A percentile compares a stretch with the other conserved stretches of the same genome.
phyloP scores from a whole-genome alignment of 441 rosid genomes.

The Eutrema salsugineum region DNA sequence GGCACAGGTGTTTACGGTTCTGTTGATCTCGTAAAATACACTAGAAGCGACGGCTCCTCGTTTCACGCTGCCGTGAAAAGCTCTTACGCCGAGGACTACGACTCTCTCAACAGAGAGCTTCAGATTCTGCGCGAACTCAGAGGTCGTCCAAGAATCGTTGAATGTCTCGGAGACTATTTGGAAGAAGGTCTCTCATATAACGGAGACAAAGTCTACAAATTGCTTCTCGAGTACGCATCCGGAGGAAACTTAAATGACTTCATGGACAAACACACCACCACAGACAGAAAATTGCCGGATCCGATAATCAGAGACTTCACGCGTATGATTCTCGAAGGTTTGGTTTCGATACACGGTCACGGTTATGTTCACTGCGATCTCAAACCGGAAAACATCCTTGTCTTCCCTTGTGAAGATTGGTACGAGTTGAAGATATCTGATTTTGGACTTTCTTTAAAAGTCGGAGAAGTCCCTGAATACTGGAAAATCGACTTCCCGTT shows the following conservation, averaged over 20 bases:
- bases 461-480: background rate
- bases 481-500: background rate
- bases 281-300: background rate
- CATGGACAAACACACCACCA: background rate
- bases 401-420: background rate
- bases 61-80: background rate
- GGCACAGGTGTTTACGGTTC: background rate
- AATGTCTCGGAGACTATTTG: background rate
- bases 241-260: background rate
- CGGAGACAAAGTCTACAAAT: background rate
- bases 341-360: background rate
- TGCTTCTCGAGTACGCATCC: constrained; percentile 12
- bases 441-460: background rate
- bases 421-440: constrained; percentile 4
- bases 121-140: background rate
- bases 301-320: constrained; percentile 5
- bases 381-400: constrained; percentile 7
- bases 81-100: background rate
- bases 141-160: background rate
- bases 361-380: constrained; percentile 20
- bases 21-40: background rate
- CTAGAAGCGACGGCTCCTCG: background rate
- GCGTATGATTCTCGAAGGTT: constrained; percentile 9
- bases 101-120: background rate
- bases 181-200: background rate